Evolutionary conservation across 257 asterid genomes (phyloP), one percentile per base, ranked within the genome.

Genomic region (Phtheirospermum japonicum): DNA sequence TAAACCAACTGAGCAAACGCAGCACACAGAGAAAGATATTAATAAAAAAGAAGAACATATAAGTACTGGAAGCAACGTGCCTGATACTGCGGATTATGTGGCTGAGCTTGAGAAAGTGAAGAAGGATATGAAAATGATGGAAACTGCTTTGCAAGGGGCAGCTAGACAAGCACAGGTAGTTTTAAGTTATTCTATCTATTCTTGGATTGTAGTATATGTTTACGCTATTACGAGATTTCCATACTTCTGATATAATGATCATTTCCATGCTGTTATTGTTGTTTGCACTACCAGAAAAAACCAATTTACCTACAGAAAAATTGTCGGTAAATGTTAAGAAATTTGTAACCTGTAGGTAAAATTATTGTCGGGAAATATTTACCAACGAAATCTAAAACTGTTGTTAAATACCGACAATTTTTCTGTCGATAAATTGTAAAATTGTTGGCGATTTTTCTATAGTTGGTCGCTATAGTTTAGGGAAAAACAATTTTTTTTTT

Each of bases 91-190:
- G 26, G 79, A 72, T 58, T 73, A 87, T 63, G 71, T 71, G 51
- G 75, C 77, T 64, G 93, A 88, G 73, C 53, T 82, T 75, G 93
- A 83, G 66, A 88, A 83, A 79, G 59, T 85, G 75, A 85, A 79
- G 82, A 83, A 79, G 73, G 96, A 88, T 48, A 82, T 88, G 93
- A 85, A 82, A 79, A 85, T 88, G 95, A 82, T 88, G 95, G 96
- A 88, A 79, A 76, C 75, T 71, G 96, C 96, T 67, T 61, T 88
- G 54, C 92, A 80, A 73, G 96, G 96, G 59, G 96, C 96, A 62
- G 96, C 96, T 56, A 88, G 89, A 78, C 96, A 88, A 82, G 90
- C 96, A 63, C 96, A 86, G 96, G 96, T 88, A 72, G n/a, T n/a
- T 26, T 48, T 68, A 61, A 65, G 13, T 59, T 10, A 10, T 30